Percentiles rank a stretch among this genome's conserved stretches.
These are phyloP conservation scores for Moelleriella libera DNA, from an alignment of 2,329 filamentous ascomycete species.

Conservation along the genomic window DNA sequence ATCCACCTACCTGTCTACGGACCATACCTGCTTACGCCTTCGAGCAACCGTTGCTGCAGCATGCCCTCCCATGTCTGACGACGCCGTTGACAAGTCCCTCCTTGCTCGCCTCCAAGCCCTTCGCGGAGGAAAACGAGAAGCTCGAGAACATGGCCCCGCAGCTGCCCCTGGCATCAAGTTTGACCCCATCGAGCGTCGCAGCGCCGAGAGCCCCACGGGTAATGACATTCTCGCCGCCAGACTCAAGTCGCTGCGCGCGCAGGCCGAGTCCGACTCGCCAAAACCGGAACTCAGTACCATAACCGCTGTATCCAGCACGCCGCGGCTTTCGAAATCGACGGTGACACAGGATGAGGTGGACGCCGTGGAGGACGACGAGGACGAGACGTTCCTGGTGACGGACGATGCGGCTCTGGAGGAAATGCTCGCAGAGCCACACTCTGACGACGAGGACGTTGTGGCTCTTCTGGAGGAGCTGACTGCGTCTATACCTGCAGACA, in stretches of 20 bases:
- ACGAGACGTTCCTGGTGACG: slow-evolving; percentile 24
- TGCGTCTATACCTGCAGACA: not conserved
- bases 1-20: too few species aligned
- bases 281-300: slow-evolving; percentile 8
- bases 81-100: slow-evolving; percentile 29
- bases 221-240: slow-evolving; percentile 38
- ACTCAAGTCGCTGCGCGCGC: slow-evolving; percentile 34
- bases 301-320: too few species aligned
- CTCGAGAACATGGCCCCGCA: slow-evolving; percentile 15
- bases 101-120: slow-evolving; percentile 41
- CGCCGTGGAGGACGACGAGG: slow-evolving; percentile 20
- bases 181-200: slow-evolving; percentile 23
- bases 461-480: not conserved
- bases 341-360: too few species aligned
- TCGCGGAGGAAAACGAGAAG: slow-evolving; percentile 9
- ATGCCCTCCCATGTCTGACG: slow-evolving; percentile 14
- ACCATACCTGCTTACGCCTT: too few species aligned
- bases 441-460: not conserved
- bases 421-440: not conserved
- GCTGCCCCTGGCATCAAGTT: slow-evolving; percentile 2
- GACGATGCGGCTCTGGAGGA: slow-evolving; percentile 9
- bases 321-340: too few species aligned
- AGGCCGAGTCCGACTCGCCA: slow-evolving; percentile 12
- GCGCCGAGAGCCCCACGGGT: slow-evolving; percentile 24
- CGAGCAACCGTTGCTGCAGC: too few species aligned